These are phyloP conservation scores for Ceratobasidium sp. DNA, from an alignment of 1,284 basidiomycete species.

Conservation along the genomic window DNA sequence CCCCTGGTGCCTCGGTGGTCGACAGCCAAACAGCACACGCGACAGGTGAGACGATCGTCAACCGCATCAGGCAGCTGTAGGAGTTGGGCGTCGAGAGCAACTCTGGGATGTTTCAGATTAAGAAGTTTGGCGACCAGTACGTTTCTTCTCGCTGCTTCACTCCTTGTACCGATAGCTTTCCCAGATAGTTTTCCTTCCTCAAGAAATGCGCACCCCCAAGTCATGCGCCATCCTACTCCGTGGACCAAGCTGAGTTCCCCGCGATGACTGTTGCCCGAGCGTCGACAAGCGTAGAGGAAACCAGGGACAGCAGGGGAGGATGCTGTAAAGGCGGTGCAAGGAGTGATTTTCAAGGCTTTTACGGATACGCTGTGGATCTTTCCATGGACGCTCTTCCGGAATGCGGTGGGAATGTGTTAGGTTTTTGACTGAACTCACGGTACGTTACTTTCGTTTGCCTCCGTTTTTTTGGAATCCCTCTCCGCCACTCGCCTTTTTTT, in stretches of 20 bases:
- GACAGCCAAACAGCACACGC: conserved; percentile 98
- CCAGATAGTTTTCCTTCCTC: conserved; percentile 94
- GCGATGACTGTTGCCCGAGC: conserved; percentile 97
- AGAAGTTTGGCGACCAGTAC: conserved; percentile 97
- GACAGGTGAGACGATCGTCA: conserved; percentile 95
- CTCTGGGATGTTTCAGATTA: conserved; percentile 94
- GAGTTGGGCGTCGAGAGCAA: conserved; percentile 90
- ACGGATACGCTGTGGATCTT: conserved; percentile 98
- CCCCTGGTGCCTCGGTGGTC: no score
- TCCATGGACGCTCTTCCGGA: conserved; percentile 93
- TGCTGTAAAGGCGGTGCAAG: conserved; percentile 7
- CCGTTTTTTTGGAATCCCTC: no score
- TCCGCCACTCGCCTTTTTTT: no score
- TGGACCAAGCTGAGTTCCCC: conserved; percentile 96
- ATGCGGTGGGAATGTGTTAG: conserved; percentile 92
- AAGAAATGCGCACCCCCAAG: conserved; percentile 90
- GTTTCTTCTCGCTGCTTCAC: conserved; percentile 46
- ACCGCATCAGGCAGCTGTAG: conserved; percentile 93
- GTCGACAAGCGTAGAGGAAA: conserved; percentile 63
- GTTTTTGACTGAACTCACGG: conserved; percentile 87
- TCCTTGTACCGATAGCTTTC: conserved; percentile 6
- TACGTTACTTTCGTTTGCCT: conserved; percentile 55
- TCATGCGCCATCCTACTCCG: conserved; percentile 99
- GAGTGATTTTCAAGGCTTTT: conserved; percentile 73
- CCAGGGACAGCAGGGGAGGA: no score